Percentiles rank a stretch among this genome's conserved stretches.
Evolutionary conservation across 345 rosid genomes (phyloP).

Genomic region (Euphorbia pulcherrima): DNA sequence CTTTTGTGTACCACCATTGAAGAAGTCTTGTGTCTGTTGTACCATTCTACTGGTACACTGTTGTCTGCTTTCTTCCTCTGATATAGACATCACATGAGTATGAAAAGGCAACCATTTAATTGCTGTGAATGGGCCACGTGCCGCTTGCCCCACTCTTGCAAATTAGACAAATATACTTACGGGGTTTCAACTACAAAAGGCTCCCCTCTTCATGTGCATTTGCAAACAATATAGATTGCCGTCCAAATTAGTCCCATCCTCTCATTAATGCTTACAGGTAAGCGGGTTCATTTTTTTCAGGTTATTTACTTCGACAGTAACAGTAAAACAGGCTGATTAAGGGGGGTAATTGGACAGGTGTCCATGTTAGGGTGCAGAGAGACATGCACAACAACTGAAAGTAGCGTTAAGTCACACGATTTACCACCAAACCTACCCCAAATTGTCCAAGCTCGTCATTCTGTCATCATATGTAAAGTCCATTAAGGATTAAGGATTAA

Average conservation of each 20-base stretch:
- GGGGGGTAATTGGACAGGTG: not conserved
- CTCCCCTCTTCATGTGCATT: constrained; percentile 6
- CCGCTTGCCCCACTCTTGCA: not conserved
- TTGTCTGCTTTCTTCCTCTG: not conserved
- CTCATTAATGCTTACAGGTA: not conserved
- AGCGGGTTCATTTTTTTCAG: too few species aligned
- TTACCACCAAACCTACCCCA: not conserved
- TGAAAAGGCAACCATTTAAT: not conserved
- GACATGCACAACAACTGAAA: constrained; percentile 9
- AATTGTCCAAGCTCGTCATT: not conserved
- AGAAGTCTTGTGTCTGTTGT: too few species aligned
- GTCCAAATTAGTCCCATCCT: not conserved
- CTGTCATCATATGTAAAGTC: not conserved
- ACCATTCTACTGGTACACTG: not conserved
- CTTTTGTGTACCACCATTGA: too few species aligned
- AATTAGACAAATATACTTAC: not conserved
- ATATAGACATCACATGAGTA: not conserved
- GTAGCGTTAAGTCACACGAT: not conserved
- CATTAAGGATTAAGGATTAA: not conserved
- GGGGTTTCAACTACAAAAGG: not conserved
- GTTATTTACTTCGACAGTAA: not conserved
- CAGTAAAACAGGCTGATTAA: not conserved
- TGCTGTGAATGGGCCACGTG: not conserved
- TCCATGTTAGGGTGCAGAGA: not conserved
- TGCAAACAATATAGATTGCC: not conserved